Percentiles rank a stretch among this genome's conserved stretches.
Evolutionary conservation across 805 yeast genomes (phyloP).

Genomic region (Candida hispaniensis): DNA sequence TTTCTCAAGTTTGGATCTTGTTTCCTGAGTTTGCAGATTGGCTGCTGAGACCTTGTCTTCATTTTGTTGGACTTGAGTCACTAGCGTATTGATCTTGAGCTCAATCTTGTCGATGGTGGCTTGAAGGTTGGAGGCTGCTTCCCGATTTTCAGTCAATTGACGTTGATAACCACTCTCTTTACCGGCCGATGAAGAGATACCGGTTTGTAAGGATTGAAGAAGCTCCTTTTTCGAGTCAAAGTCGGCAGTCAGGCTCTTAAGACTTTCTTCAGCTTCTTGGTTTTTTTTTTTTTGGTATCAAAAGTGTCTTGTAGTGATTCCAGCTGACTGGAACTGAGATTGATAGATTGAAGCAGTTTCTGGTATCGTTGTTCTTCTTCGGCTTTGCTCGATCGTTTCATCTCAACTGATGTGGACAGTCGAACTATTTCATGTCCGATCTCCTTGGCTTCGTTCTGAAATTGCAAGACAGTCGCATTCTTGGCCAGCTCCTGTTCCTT

Average conservation of each 20-base stretch:
- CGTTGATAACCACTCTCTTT: conserved; percentile 66
- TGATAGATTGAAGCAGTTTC: too few relatives aligned
- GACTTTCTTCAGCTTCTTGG: too few relatives aligned
- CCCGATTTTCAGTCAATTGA: conserved; percentile 56
- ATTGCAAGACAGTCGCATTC: conserved; percentile 47
- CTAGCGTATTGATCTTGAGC: conserved; percentile 47
- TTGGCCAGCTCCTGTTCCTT: conserved; percentile 49
- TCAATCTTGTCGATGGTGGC: conserved; percentile 49
- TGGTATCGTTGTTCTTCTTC: conserved; percentile 46
- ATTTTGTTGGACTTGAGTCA: conserved; percentile 40
- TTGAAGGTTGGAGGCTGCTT: conserved; percentile 41
- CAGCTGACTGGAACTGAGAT: too few relatives aligned
- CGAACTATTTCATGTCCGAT: conserved; percentile 58
- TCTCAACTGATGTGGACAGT: conserved; percentile 49
- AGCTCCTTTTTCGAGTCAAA: conserved; percentile 62
- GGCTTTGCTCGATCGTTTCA: conserved; percentile 43
- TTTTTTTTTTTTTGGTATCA: too few relatives aligned
- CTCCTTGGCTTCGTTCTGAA: conserved; percentile 48
- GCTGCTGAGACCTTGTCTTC: conserved; percentile 37
- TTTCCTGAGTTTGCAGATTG: conserved; percentile 35
- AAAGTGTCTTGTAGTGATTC: too few relatives aligned
- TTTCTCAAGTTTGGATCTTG: conserved; percentile 36
- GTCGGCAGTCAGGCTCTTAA: conserved; percentile 38
- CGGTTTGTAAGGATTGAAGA: conserved; percentile 71
- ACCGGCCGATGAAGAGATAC: conserved; percentile 75